A percentile compares a stretch with the other conserved stretches of the same genome.
Conservation (phyloP, 306 rosid genomes). For the Lupinus albus region DNA sequence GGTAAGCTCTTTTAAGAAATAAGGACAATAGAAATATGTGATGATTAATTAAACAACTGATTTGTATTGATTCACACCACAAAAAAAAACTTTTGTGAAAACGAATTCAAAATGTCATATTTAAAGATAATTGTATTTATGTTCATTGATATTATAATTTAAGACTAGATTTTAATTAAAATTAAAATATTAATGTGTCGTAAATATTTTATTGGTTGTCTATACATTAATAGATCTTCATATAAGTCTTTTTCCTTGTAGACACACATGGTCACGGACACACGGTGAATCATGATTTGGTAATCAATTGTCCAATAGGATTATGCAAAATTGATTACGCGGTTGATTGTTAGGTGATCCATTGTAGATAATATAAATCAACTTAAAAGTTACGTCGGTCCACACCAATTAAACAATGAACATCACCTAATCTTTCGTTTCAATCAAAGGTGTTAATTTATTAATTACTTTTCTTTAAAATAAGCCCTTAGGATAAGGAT, state of each 20-base stretch:
- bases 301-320: conserved; percentile 8
- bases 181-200: too few relatives aligned
- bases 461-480: too few relatives aligned
- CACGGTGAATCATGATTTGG: conserved; percentile 26
- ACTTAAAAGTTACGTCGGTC: conserved; percentile 35
- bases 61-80: too few relatives aligned
- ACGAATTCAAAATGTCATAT: too few relatives aligned
- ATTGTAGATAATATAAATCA: background rate
- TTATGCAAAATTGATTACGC: conserved; percentile 10
- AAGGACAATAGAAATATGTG: background rate
- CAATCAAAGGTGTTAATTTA: background rate
- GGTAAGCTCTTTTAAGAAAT: conserved; percentile 19
- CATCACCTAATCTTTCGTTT: background rate
- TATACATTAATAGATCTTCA: too few relatives aligned
- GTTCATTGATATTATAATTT: too few relatives aligned
- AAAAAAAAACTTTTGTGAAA: too few relatives aligned
- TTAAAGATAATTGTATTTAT: too few relatives aligned
- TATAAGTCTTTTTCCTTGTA: too few relatives aligned
- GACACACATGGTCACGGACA: background rate
- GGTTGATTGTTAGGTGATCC: conserved; percentile 27
- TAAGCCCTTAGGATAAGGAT: too few relatives aligned
- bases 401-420: background rate
- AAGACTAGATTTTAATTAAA: too few relatives aligned
- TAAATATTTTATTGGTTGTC: too few relatives aligned
- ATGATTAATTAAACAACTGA: background rate